phyloP scores from a whole-genome alignment of 345 rosid genomes.

The Syzygium aqueum region DNA sequence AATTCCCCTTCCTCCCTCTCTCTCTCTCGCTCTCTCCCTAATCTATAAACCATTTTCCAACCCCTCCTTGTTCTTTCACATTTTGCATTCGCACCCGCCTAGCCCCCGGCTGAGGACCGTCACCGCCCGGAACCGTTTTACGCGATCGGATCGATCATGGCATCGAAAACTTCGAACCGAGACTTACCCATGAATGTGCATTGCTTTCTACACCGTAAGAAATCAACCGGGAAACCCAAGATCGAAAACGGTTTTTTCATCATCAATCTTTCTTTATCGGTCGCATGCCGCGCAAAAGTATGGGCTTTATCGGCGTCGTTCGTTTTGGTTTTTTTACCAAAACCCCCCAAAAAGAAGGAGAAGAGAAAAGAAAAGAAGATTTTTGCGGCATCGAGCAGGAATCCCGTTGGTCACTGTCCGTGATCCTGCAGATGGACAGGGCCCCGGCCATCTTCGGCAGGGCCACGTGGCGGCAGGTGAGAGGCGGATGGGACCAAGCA shows the following conservation, averaged over 20 bases:
- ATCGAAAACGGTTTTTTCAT: background rate
- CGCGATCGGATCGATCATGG: accelerated
- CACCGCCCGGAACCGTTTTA: background rate
- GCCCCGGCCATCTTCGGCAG: background rate
- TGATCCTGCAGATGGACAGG: background rate
- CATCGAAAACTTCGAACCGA: no score
- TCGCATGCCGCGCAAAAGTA: no score
- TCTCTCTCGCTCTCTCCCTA: background rate
- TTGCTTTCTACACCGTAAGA: no score
- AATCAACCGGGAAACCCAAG: background rate
- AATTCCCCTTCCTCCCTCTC: background rate
- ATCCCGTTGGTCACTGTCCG: background rate
- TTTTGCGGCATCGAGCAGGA: background rate
- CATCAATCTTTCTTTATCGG: background rate
- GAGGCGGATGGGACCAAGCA: background rate
- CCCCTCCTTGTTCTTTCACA: background rate
- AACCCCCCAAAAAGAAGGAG: no score
- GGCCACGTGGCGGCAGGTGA: background rate
- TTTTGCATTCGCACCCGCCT: background rate
- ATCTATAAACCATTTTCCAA: background rate
- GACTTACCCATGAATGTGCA: no score
- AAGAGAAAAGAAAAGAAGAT: no score
- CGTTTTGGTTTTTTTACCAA: no score
- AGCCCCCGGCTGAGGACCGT: background rate
- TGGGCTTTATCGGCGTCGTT: no score